Evolutionary conservation across 73 alveolate species (phyloP), one percentile per base, ranked within the genome.

Genomic region (Tetrahymena elliotti): DNA sequence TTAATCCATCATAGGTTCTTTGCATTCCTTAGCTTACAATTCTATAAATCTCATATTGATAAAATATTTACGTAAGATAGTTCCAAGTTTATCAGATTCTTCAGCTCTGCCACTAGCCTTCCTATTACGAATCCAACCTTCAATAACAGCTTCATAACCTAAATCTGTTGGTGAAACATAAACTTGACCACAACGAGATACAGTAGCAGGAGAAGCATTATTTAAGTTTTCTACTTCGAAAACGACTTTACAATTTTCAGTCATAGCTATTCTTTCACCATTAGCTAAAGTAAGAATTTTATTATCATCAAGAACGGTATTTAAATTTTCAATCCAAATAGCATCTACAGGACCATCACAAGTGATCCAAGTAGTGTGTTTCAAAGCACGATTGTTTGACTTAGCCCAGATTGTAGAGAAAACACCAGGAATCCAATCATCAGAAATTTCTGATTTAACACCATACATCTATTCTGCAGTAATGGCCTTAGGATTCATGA

Each of bases 281-380:
- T 99, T 99, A 35, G 99, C 99, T 83, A 99, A 97, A 3, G 99
- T 99, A 52, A 99, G 98, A 95, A 99, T 99, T 98, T 99, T 99
- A 97, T 99, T 99, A 96, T 99, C 99, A 96, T 99, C 99, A 84
- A 99, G 98, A 95, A 99, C 99, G 24, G 99, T 98, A 98, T 99
- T 99, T 94, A 99, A 97, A 83, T 99, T 99, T 98, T 99, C 99
- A 97, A 99, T 99, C 99, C 99, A 99, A 97, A 99, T 98, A 93
- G 99, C 99, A 98, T 99, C 99, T 94, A 99, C 99, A 47, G 99
- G 99, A 9, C 99, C 99, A 97, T 99, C 99, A 97, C 99, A 99
- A 93, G 98, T 98, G 93, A 99, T 99, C 99, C 99, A 99, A 96
- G 99, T 98, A 94, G 99, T 98, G 97, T 97, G 98, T 95, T 99